These are phyloP conservation scores for Hortaea werneckii DNA, from an alignment of 2,329 filamentous ascomycete genomes.

Conservation along the genomic window DNA sequence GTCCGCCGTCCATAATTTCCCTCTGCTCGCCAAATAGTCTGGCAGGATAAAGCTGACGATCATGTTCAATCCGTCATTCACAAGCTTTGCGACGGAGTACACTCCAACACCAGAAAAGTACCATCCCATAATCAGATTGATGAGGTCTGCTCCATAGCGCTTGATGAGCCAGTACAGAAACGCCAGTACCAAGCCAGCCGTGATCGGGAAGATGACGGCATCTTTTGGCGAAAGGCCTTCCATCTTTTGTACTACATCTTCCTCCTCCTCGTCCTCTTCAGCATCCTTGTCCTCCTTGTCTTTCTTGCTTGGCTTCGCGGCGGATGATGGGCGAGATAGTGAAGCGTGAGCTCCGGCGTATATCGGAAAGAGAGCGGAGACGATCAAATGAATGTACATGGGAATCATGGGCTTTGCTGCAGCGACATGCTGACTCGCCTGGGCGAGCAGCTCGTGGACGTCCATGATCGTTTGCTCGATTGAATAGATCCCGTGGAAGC, in stretches of 20 bases:
- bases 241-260: conserved; percentile 48
- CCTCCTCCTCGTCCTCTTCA: conserved; percentile 24
- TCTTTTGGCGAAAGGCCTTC: conserved; percentile 65
- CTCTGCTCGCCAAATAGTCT: conserved; percentile 49
- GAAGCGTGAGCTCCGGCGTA: conserved; percentile 79
- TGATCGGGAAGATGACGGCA: conserved; percentile 72
- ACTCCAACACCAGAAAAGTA: conserved; percentile 77
- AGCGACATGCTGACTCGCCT: not conserved
- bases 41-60: conserved; percentile 63
- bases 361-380: conserved; percentile 71
- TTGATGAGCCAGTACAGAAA: conserved; percentile 82
- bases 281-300: conserved; percentile 24
- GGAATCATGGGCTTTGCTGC: conserved; percentile 35
- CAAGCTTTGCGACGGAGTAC: conserved; percentile 62
- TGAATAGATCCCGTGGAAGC: no score
- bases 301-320: conserved; percentile 47
- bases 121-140: conserved; percentile 72
- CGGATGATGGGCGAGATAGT: conserved; percentile 71
- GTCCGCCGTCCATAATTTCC: conserved; percentile 41
- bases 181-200: conserved; percentile 61
- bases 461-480: not conserved
- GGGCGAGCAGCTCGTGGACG: not conserved
- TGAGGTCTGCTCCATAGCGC: conserved; percentile 68
- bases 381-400: conserved; percentile 51
- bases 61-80: conserved; percentile 62